Conservation (phyloP, 2,329 filamentous ascomycete genomes). For the Cladosporium sp. region DNA sequence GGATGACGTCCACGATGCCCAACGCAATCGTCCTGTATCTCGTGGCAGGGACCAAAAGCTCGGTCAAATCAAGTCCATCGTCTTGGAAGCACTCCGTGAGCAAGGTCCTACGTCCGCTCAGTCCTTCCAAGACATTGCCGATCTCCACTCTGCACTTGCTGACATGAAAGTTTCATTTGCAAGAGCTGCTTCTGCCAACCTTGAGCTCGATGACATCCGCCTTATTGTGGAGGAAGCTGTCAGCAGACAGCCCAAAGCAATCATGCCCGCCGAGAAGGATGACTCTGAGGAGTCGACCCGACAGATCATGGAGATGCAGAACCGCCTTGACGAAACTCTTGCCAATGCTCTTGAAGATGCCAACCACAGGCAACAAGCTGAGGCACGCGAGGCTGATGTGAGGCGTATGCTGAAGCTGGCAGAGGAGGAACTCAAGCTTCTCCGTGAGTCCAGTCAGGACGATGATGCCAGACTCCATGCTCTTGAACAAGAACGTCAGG, state of each 20-base stretch:
- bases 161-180: slow-evolving; percentile 47
- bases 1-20: slow-evolving; percentile 57
- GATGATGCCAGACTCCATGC: slow-evolving; percentile 40
- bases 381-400: slow-evolving; percentile 42
- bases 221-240: slow-evolving; percentile 34
- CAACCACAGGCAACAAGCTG: slow-evolving; percentile 39
- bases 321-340: slow-evolving; percentile 30
- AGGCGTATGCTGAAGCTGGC: slow-evolving; percentile 44
- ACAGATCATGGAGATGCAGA: slow-evolving; percentile 28
- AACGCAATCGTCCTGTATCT: slow-evolving; percentile 65
- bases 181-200: slow-evolving; percentile 40
- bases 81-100: slow-evolving; percentile 59
- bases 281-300: slow-evolving; percentile 22
- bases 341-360: slow-evolving; percentile 37
- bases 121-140: slow-evolving; percentile 28
- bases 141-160: slow-evolving; percentile 45
- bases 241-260: slow-evolving; percentile 25
- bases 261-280: slow-evolving; percentile 25
- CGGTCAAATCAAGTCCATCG: slow-evolving; percentile 65
- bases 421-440: slow-evolving; percentile 46
- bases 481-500: slow-evolving; percentile 40
- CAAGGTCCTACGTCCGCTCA: slow-evolving; percentile 24
- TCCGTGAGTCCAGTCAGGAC: slow-evolving; percentile 40
- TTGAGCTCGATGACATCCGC: slow-evolving; percentile 43
- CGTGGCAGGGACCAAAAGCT: slow-evolving; percentile 72